These are phyloP conservation scores for Nothomitra cinnamomea DNA, from an alignment of 2,329 filamentous ascomycete genomes.

Conservation along the genomic window DNA sequence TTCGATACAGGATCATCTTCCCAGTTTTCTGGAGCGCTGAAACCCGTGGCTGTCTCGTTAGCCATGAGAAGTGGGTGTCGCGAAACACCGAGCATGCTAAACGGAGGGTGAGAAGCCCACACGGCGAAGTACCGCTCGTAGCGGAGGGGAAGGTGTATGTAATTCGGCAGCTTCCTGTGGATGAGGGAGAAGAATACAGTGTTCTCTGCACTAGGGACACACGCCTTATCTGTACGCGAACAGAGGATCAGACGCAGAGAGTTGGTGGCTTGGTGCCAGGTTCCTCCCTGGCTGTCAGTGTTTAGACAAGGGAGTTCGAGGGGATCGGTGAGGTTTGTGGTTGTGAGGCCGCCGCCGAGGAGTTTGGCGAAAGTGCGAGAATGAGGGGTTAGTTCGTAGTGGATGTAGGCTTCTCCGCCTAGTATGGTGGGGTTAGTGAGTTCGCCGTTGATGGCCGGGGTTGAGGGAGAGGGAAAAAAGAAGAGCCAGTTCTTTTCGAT, in stretches of 20 bases:
- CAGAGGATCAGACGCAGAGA: slow-evolving; percentile 22
- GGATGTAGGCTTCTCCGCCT: slow-evolving; percentile 19
- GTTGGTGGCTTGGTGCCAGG: slow-evolving; percentile 25
- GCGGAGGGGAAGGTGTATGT: slow-evolving; percentile 19
- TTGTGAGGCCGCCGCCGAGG: slow-evolving; percentile 17
- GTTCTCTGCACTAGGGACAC: slow-evolving; percentile 12
- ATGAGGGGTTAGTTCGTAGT: slow-evolving; percentile 20
- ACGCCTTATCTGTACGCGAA: slow-evolving; percentile 14
- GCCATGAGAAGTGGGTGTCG: slow-evolving; percentile 19
- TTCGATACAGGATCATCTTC: slow-evolving; percentile 14
- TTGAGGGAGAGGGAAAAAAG: slow-evolving; percentile 16
- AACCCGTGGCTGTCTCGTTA: slow-evolving; percentile 22
- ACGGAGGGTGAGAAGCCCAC: slow-evolving; percentile 21
- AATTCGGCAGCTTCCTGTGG: slow-evolving; percentile 23
- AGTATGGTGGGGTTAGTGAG: slow-evolving; percentile 2
- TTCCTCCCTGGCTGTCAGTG: slow-evolving; percentile 10
- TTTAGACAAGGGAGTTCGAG: slow-evolving; percentile 16
- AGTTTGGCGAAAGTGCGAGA: slow-evolving; percentile 18
- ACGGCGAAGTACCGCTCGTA: slow-evolving; percentile 24
- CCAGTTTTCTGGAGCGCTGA: slow-evolving; percentile 21
- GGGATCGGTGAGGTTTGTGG: slow-evolving; percentile 17
- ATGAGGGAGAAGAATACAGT: slow-evolving; percentile 21
- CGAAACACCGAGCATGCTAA: slow-evolving; percentile 21
- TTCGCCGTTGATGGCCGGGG: no score
- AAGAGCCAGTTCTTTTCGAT: slow-evolving; percentile 27